Base-by-base conservation (phyloP, 495 filamentous ascomycete genomes). In the Penicillium steckii region DNA sequence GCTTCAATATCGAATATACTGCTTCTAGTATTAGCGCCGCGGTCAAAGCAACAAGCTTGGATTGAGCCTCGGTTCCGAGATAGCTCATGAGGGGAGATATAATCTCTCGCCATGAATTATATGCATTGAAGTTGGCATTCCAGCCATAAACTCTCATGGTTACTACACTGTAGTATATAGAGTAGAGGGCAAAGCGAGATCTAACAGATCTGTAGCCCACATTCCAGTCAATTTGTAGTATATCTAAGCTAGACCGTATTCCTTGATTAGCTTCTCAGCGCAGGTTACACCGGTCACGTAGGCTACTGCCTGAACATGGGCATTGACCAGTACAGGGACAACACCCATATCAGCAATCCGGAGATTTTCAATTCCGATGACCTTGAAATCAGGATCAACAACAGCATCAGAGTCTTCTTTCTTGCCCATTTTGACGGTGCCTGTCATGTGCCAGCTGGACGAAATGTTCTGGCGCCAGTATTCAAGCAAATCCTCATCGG, bases 311-410 rank as follows among this genome's bases (percentile, higher is more conserved):
- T 69, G 66, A 22, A 61, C 51, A 52, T 69, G 66, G 12, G 54
- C 55, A 46, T 61, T 67, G 21, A 60, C 58, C 48, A 83, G 50
- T 13, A 84, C 49, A 1, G 84, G 84, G 22, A 83, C 68, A 47
- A 82, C 75, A 56, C 76, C 79, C 65, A 82, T 78, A 64, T 87
- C 84, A 3, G 76, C 80, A 4, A 87, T 70, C 15, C 84, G 74
- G 56, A 86, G 60, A 5, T 70, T 70, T 25, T 80, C 68, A 27
- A 83, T 65, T 0, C 83, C 84, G 2, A 60, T 59, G 0, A 87
- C 65, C 35, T 66, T 69, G 46, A 83, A 81, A 7, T 76, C 63
- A 0, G 38, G 68, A 50, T 85, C 81, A 9, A 86, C 79, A 6
- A 71, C 78, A 4, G 61, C 61, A 23, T 64, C 55, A 4, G 13